These are phyloP conservation scores for Nicotiana obtusifolia DNA, from an alignment of 257 asterid species.

Conservation along the genomic window DNA sequence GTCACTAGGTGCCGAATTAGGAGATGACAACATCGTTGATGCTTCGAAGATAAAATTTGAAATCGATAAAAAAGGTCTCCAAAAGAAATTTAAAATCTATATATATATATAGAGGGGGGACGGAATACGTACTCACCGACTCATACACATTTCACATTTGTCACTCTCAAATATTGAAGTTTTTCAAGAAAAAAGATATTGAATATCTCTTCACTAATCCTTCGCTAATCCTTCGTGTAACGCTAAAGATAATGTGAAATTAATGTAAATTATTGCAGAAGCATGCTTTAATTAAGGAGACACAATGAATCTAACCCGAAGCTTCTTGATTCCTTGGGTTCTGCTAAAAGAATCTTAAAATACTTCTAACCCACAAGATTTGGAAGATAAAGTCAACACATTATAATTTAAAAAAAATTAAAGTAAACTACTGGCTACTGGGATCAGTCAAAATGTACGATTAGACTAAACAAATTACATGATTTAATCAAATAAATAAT, in stretches of 20 bases:
- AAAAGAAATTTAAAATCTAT: too few relatives aligned
- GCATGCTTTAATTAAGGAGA: conserved; percentile 23
- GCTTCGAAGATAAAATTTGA: too few relatives aligned
- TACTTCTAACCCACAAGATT: conserved; percentile 25
- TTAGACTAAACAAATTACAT: background rate
- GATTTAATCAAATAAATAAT: background rate
- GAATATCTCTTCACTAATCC: background rate
- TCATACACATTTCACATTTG: too few relatives aligned
- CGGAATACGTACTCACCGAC: too few relatives aligned
- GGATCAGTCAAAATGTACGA: conserved; percentile 5
- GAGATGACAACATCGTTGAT: too few relatives aligned
- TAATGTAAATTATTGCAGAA: background rate
- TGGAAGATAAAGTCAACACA: conserved; percentile 33
- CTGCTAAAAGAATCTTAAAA: conserved; percentile 13
- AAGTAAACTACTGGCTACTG: background rate
- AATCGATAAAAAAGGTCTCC: too few relatives aligned
- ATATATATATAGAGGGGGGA: too few relatives aligned
- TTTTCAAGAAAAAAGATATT: background rate
- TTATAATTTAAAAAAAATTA: background rate
- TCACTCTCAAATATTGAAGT: background rate
- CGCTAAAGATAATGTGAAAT: background rate
- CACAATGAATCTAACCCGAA: conserved; percentile 26
- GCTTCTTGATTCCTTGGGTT: conserved; percentile 28
- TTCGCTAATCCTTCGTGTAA: background rate
- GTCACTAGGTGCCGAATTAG: too few relatives aligned